Base-by-base conservation (phyloP, 2,329 filamentous ascomycete genomes). In the Pseudovirgaria hyperparasitica region DNA sequence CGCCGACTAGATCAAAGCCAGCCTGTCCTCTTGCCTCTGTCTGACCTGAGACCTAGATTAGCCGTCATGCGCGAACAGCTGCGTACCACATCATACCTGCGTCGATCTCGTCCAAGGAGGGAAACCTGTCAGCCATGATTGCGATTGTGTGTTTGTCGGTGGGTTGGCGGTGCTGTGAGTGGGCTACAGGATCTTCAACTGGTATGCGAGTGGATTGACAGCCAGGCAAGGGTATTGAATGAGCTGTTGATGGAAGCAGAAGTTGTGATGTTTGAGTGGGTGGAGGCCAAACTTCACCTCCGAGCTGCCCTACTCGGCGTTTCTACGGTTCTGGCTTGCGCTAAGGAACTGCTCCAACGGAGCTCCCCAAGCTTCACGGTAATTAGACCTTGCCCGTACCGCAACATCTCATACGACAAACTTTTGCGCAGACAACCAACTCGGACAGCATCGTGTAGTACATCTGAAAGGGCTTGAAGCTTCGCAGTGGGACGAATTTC, bases 41-140 rank as follows among this genome's bases (percentile, higher is more conserved):
- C 60, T 82, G 75, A 48, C 75, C 81, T 79, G 57, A 37, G n/a
- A n/a, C n/a, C n/a, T n/a, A 19, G 7, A 15, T 23, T 14, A 26
- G 30, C 42, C 30, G 48, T 48, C 34, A 45, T 22, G 27, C 28
- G 26, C 29, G 39, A 34, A 40, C 12, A 15, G 18, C 41, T n/a
- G n/a, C 27, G 28, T 20, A 9, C n/a, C n/a, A 23, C 35, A 33
- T 35, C 50, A 35, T 50, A 66, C 62, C 62, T 33, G 58, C 60
- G 33, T 66, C 62, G 42, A 66, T 60, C 42, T 65, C 62, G 41
- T 66, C 62, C 40, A 66, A 47, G 19, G 61, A 65, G 26, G 62
- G 62, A 33, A 66, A 66, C 34, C 62, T 52, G 49, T 66, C 62
- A 27, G 62, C 62, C 62, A 66, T 58, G 37, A 26, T 56, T 39